Conservation (phyloP, 2,329 filamentous ascomycete genomes). For the Bipolaris gigantea region DNA sequence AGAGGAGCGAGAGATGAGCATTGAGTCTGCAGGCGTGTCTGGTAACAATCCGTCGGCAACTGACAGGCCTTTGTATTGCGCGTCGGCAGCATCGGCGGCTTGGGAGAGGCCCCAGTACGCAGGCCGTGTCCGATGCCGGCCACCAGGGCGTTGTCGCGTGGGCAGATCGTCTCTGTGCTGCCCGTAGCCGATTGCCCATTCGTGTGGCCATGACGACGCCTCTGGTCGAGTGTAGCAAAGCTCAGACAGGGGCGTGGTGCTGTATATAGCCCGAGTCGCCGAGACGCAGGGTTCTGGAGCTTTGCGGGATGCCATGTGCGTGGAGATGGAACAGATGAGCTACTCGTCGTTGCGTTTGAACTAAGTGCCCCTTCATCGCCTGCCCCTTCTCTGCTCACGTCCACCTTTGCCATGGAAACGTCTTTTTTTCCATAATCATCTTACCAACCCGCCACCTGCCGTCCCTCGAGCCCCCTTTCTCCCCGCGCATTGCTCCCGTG, state of each 20-base stretch:
- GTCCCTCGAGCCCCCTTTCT: constrained; percentile 12
- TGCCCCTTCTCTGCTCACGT: constrained; percentile 21
- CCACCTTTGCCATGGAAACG: constrained; percentile 19
- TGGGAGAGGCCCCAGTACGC: not conserved
- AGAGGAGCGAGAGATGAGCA: no score
- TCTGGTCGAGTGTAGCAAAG: constrained; percentile 1
- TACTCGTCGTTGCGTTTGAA: constrained; percentile 27
- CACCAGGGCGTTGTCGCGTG: not conserved
- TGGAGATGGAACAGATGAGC: constrained; percentile 19
- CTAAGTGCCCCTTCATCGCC: constrained; percentile 18
- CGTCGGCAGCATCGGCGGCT: not conserved
- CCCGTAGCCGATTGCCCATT: not conserved
- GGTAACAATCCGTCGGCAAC: not conserved
- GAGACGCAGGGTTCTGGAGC: constrained; percentile 22
- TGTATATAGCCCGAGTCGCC: constrained; percentile 17
- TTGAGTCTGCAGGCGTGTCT: not conserved
- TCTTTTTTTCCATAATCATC: constrained; percentile 12
- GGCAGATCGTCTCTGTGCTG: not conserved
- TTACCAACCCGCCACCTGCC: constrained; percentile 15
- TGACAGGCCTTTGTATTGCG: not conserved
- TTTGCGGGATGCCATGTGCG: constrained; percentile 26
- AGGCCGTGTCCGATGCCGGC: not conserved
- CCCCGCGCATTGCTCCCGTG: constrained; percentile 21
- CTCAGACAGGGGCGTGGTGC: constrained; percentile 16
- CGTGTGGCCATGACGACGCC: constrained; percentile 3